Conservation (phyloP, 2,329 filamentous ascomycete species). For the Trichoderma koningii region DNA sequence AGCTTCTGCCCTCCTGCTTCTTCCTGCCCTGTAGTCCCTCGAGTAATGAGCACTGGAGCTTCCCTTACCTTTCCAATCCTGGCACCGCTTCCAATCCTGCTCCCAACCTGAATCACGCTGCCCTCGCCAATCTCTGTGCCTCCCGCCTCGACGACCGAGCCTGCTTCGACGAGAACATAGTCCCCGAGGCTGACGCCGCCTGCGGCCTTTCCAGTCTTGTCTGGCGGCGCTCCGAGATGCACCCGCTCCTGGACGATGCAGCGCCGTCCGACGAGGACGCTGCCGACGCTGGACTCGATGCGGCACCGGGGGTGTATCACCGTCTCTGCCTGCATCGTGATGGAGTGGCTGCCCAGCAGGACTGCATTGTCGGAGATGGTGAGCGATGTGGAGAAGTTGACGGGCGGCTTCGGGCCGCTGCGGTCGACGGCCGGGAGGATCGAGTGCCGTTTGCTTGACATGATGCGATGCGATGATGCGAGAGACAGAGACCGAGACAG, state of each 20-base stretch:
- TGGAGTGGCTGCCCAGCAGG: conserved; percentile 71
- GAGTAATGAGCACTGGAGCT: background rate
- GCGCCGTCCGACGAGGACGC: conserved; percentile 77
- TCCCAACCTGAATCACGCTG: conserved; percentile 60
- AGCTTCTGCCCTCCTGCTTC: background rate
- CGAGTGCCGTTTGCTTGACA: conserved; percentile 58
- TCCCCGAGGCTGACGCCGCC: conserved; percentile 61
- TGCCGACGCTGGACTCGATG: conserved; percentile 75
- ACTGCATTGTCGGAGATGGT: conserved; percentile 64
- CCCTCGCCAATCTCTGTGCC: conserved; percentile 64
- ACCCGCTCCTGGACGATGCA: conserved; percentile 78
- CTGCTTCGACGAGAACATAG: conserved; percentile 63
- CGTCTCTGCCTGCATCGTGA: conserved; percentile 75
- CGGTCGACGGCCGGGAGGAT: conserved; percentile 55
- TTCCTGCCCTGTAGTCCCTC: background rate
- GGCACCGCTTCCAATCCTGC: conserved; percentile 61
- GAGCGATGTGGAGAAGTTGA: conserved; percentile 61
- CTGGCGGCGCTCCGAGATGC: conserved; percentile 52
- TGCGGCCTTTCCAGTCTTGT: conserved; percentile 32
- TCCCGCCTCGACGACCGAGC: conserved; percentile 61
- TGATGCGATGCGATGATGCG: conserved; percentile 25
- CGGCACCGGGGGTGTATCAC: conserved; percentile 85
- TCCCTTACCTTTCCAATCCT: conserved; percentile 60
- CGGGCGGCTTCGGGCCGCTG: conserved; percentile 61
- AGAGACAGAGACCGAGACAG: background rate